phyloP scores from a whole-genome alignment of 106 monocot genomes.

The Amphibolis antarctica region DNA sequence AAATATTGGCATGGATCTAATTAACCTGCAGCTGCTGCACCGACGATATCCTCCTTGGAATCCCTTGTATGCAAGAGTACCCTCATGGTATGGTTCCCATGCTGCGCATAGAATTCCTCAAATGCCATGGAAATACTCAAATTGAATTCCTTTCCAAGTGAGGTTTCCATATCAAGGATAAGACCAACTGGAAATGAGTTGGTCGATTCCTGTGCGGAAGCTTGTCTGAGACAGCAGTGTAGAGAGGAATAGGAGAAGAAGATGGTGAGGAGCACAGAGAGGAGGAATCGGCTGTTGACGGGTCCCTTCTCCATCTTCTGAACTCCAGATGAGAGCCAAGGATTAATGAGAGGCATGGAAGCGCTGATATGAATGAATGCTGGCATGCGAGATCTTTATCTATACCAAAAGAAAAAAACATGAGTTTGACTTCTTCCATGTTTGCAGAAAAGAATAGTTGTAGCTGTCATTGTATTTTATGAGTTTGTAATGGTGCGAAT shows the following conservation, averaged over 20 bases:
- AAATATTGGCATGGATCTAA: too few species aligned
- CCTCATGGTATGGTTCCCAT: constrained; percentile 24
- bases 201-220: neutral
- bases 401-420: too few species aligned
- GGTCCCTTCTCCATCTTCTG: neutral
- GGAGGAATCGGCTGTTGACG: neutral
- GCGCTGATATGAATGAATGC: too few species aligned
- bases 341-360: neutral
- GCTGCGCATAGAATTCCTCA: constrained; percentile 41
- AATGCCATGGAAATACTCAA: constrained; percentile 36
- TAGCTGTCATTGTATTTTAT: too few species aligned
- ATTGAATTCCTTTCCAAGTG: constrained; percentile 14
- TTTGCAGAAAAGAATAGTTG: too few species aligned
- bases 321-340: neutral
- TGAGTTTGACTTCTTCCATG: too few species aligned
- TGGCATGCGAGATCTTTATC: too few species aligned
- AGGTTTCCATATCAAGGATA: constrained; percentile 9
- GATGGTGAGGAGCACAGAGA: neutral
- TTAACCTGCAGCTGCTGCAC: constrained; percentile 42
- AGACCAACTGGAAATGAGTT: constrained; percentile 6
- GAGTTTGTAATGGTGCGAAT: too few species aligned
- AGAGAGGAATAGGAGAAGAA: neutral
- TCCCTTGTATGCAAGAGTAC: constrained; percentile 25
- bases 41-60: constrained; percentile 17
- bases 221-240: neutral